A percentile compares a stretch with the other conserved stretches of the same genome.
phyloP scores from a whole-genome alignment of 2,329 filamentous ascomycete species.

The Alternaria longipes region DNA sequence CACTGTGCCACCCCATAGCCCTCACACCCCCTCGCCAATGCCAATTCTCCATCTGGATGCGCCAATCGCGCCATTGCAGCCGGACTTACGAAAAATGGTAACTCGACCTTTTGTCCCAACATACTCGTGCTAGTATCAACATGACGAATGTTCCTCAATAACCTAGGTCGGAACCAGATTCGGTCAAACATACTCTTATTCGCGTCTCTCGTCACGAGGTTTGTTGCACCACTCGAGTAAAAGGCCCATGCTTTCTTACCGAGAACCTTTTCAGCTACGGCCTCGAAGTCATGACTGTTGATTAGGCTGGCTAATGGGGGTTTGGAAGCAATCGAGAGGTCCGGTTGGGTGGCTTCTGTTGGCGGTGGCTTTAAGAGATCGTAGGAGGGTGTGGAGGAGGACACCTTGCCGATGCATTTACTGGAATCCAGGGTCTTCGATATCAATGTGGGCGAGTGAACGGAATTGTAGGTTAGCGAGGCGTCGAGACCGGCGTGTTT shows the following conservation, averaged over 20 bases:
- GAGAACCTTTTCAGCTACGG: slow-evolving; percentile 49
- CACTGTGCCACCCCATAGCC: slow-evolving; percentile 41
- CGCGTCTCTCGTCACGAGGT: slow-evolving; percentile 57
- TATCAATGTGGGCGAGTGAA: slow-evolving; percentile 58
- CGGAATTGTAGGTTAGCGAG: slow-evolving; percentile 57
- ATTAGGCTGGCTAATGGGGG: slow-evolving; percentile 53
- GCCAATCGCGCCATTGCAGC: slow-evolving; percentile 41
- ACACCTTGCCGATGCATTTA: slow-evolving; percentile 21
- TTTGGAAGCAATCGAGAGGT: slow-evolving; percentile 29
- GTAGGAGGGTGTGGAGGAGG: background rate
- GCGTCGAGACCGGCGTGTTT: slow-evolving; percentile 35
- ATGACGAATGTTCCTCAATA: slow-evolving; percentile 52
- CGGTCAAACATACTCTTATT: slow-evolving; percentile 56
- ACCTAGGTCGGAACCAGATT: slow-evolving; percentile 59
- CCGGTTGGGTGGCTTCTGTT: background rate
- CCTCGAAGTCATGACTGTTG: slow-evolving; percentile 56
- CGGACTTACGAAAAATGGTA: slow-evolving; percentile 45
- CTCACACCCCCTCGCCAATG: slow-evolving; percentile 39
- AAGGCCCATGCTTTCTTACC: slow-evolving; percentile 55
- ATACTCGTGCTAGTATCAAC: slow-evolving; percentile 28
- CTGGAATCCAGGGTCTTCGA: slow-evolving; percentile 44
- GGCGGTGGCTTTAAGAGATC: background rate
- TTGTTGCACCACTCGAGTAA: slow-evolving; percentile 62
- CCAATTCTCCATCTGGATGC: slow-evolving; percentile 42
- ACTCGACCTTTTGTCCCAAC: slow-evolving; percentile 25